These are phyloP conservation scores for Lepidium campestre DNA, from an alignment of 441 rosid species.

Conservation along the genomic window DNA sequence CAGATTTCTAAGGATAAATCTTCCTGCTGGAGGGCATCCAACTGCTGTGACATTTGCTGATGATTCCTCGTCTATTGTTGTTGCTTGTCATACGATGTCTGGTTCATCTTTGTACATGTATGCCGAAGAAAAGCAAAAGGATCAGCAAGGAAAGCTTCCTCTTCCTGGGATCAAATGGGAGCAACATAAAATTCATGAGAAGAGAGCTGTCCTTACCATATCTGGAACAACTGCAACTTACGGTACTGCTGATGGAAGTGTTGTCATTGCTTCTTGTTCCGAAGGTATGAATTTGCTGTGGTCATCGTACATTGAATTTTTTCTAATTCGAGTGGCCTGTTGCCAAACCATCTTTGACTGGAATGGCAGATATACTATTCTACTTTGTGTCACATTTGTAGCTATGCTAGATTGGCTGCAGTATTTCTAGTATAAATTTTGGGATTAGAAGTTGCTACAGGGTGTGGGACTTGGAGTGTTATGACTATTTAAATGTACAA, in stretches of 20 bases:
- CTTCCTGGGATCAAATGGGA: slow-evolving; percentile 87
- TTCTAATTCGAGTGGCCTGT: neutral
- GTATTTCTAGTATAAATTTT: neutral
- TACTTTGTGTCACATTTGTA: neutral
- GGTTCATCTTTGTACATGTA: slow-evolving; percentile 84
- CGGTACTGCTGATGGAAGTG: slow-evolving; percentile 88
- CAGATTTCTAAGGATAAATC: slow-evolving; percentile 76
- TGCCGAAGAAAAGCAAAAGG: slow-evolving; percentile 71
- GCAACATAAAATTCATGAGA: slow-evolving; percentile 69
- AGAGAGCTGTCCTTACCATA: slow-evolving; percentile 53
- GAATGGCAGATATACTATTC: neutral
- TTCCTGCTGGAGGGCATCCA: slow-evolving; percentile 91
- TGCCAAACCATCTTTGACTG: neutral
- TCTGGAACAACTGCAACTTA: slow-evolving; percentile 71
- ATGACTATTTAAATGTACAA: neutral
- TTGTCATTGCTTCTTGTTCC: slow-evolving; percentile 83
- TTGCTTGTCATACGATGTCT: slow-evolving; percentile 55
- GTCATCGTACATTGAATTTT: neutral
- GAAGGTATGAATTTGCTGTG: slow-evolving; percentile 50
- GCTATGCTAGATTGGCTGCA: neutral
- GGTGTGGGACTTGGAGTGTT: neutral
- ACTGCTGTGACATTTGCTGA: slow-evolving; percentile 69
- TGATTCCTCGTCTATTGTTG: slow-evolving; percentile 73
- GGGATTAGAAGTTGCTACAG: neutral
- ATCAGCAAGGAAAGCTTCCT: slow-evolving; percentile 78